Base-by-base conservation (phyloP, 225 moss, liverwort and hornwort species). In the Anthoceros angustus region DNA sequence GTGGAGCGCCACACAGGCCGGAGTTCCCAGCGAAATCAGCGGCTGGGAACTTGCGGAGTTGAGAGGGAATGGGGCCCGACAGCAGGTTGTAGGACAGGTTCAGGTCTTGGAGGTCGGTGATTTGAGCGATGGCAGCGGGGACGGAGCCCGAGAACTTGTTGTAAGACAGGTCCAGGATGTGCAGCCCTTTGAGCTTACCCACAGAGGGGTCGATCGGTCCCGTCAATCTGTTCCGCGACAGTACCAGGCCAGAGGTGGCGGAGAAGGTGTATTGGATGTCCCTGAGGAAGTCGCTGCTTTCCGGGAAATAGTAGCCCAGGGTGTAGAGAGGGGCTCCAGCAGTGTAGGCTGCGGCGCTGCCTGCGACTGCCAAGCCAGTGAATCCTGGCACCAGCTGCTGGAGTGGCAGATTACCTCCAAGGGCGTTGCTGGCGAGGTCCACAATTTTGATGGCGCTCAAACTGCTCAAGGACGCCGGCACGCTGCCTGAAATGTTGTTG, bases 81-180 rank as follows among this genome's bases (percentile, higher is more conserved):
- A 74, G 64, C 25, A 21, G 25, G 40, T 74, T 74, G 48, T 64
- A 9, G 0, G 69, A 64, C 40, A 74, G 5, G 39, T 74, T 40
- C 63, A 69, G 41, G 42, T 25, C 49, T 10, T 69, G 48, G 41
- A 74, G 74, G 43, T 74, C 64, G 4, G 74, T 64, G 39, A 74
- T 74, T 39, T 69, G 26, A 5, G 69, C 64, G 9, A 74, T 65
- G 25, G 64, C 42, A 0, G 60, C 74, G 15, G 69, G 68, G 6
- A 65, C 42, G 18, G 14, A 18, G 5, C 74, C 74, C n/a, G 74
- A 50, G 69, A 74, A 74, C 16, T 65, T 60, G 64, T 74, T 74
- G 16, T 18, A n/a, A 20, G 23, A 38, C 25, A 74, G 25, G 32
- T 74, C 69, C 2, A 74, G 39, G 9, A 40, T 42, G 42, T 49